Evolutionary conservation across 2,329 filamentous ascomycete species (phyloP).

Genomic region (Aschersonia sp.): DNA sequence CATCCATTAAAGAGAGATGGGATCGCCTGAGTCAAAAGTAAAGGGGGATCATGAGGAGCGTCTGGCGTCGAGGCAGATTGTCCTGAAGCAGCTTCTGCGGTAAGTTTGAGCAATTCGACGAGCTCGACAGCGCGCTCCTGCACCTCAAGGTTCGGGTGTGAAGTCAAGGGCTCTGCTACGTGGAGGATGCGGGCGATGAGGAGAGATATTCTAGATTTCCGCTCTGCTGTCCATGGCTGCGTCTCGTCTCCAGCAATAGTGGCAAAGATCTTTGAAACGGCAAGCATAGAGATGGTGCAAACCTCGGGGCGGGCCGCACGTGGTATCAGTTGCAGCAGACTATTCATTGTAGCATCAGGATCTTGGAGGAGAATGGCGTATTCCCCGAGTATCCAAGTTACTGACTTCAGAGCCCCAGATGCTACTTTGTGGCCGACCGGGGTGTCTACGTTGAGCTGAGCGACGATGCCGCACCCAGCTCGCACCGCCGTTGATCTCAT

Average conservation of each 20-base stretch:
- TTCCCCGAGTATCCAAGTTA: slow-evolving; percentile 80
- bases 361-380: slow-evolving; percentile 59
- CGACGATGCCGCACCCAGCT: slow-evolving; percentile 65
- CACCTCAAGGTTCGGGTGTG: slow-evolving; percentile 81
- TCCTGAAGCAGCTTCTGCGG: slow-evolving; percentile 61
- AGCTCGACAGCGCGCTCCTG: slow-evolving; percentile 92
- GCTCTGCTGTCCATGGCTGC: slow-evolving; percentile 54
- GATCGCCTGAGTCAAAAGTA: slow-evolving; percentile 80
- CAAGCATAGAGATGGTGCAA: slow-evolving; percentile 69
- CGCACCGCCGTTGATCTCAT: slow-evolving; percentile 68
- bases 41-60: slow-evolving; percentile 51
- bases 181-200: slow-evolving; percentile 71
- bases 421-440: slow-evolving; percentile 40
- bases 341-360: slow-evolving; percentile 57
- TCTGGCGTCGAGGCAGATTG: slow-evolving; percentile 44
- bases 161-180: slow-evolving; percentile 62
- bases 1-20: slow-evolving; percentile 74
- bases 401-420: slow-evolving; percentile 55
- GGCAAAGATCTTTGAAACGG: slow-evolving; percentile 73
- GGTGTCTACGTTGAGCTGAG: slow-evolving; percentile 37
- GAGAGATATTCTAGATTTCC: slow-evolving; percentile 61
- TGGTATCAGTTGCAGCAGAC: slow-evolving; percentile 54
- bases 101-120: slow-evolving; percentile 74
- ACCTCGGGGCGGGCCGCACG: slow-evolving; percentile 44
- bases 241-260: slow-evolving; percentile 51